Evolutionary conservation across 257 asterid genomes (phyloP), one percentile per base, ranked within the genome.

Genomic region (Solanum habrochaites): DNA sequence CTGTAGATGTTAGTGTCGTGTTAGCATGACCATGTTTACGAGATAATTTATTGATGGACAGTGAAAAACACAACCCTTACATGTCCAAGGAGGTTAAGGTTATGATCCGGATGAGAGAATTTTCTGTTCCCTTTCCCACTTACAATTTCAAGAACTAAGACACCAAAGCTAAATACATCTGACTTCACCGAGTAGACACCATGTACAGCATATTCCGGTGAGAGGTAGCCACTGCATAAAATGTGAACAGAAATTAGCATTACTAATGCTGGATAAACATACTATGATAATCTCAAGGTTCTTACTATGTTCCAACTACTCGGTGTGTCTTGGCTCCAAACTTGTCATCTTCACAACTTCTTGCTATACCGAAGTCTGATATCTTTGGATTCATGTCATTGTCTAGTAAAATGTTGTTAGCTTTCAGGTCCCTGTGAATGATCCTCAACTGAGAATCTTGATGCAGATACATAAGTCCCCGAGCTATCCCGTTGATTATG

Each of bases 271-370:
- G 83, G 64, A 9, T 49, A 77, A 86, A 58, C 90, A 58, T 78
- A 47, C 66, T 47, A 27, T 43, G 64, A 25, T 42, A 43, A 45
- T 78, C 49, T 74, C 83, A 43, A 77, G 23, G 29, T 18, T 87
- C 89, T 56, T 90, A 90, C 91, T 89, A 86, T 88, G 91, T 90
- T 85, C 91, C 91, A 6, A 88, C 90, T n/a, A 90, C 90, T 82
- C 87, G 90, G 67, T 73, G 88, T 9, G 91, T 88, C 84, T 90
- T 90, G 27, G 91, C 90, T 83, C 89, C 91, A 27, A 89, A 85
- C 84, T 90, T 88, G n/a, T 90, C 88, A 31, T 89, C 91, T 45
- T 85, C 90, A 47, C 87, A 87, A 56, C 83, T 83, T 87, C 89
- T 73, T 3, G 91, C 91, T 52, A 90, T 71, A 58, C 91, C 91